A percentile compares a stretch with the other conserved stretches of the same genome.
These are phyloP conservation scores for Pseudogymnoascus sp. DNA, from an alignment of 2,329 filamentous ascomycete species.

Conservation along the genomic window DNA sequence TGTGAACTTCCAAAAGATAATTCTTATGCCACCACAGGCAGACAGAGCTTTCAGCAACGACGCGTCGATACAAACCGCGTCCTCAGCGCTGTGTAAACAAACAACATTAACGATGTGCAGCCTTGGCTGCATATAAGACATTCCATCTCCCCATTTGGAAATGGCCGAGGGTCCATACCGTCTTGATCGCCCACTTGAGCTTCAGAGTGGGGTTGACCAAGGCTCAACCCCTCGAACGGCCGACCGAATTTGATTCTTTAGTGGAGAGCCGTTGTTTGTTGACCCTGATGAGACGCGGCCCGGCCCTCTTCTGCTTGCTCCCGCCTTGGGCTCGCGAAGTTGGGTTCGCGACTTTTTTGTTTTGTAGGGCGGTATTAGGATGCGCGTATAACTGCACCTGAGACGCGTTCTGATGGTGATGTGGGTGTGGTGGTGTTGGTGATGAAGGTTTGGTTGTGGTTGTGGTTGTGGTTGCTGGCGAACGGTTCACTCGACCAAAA, in stretches of 20 bases:
- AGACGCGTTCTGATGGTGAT: background rate
- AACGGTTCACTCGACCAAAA: too few relatives aligned
- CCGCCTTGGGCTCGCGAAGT: background rate
- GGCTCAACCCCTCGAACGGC: background rate
- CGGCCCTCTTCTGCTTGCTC: background rate
- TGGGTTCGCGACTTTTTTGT: background rate
- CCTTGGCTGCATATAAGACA: background rate
- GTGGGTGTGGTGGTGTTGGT: background rate
- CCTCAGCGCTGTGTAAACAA: background rate
- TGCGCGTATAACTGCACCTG: background rate
- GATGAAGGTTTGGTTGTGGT: background rate
- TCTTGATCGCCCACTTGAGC: background rate
- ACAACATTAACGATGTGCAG: background rate
- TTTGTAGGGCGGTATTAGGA: background rate
- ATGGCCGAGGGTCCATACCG: background rate
- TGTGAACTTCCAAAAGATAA: background rate
- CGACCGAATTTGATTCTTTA: background rate
- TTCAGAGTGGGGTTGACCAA: background rate
- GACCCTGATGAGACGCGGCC: background rate
- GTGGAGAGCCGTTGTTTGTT: background rate
- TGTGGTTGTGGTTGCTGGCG: too few relatives aligned
- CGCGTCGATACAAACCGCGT: background rate
- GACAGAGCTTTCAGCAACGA: background rate
- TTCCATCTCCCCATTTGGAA: background rate
- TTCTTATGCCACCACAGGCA: background rate